These are phyloP conservation scores for Durotheca rogersii DNA, from an alignment of 495 filamentous ascomycete species.

Conservation along the genomic window DNA sequence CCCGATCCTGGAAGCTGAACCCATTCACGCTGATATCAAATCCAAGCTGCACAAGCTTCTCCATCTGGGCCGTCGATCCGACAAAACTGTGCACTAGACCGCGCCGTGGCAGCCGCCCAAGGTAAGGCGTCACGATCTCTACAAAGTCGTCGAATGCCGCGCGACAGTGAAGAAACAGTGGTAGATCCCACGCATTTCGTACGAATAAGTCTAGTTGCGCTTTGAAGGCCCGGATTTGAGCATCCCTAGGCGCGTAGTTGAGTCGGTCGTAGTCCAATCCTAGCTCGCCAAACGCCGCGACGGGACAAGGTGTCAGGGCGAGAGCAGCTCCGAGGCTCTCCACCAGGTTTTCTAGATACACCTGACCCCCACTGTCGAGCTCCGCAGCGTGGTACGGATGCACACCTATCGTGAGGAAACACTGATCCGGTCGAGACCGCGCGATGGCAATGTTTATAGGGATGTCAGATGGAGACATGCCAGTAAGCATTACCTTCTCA, in stretches of 20 bases:
- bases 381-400: conserved; percentile 70
- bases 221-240: conserved; percentile 71
- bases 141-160: conserved; percentile 71
- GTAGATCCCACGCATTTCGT: conserved; percentile 60
- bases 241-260: conserved; percentile 61
- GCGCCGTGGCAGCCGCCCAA: conserved; percentile 57
- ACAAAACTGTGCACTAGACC: conserved; percentile 79
- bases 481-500: conserved; percentile 76
- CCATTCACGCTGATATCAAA: conserved; percentile 59
- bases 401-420: conserved; percentile 71
- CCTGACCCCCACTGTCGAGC: conserved; percentile 43
- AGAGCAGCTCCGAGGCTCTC: conserved; percentile 39
- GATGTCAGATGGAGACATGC: conserved; percentile 56
- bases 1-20: conserved; percentile 65
- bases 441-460: conserved; percentile 62
- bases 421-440: conserved; percentile 23
- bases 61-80: conserved; percentile 70
- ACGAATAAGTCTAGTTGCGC: conserved; percentile 67
- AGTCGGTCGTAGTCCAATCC: conserved; percentile 82
- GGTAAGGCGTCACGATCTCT: conserved; percentile 50
- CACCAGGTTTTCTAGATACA: conserved; percentile 56
- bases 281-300: conserved; percentile 78
- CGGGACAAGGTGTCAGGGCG: conserved; percentile 51
- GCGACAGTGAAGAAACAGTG: conserved; percentile 73
- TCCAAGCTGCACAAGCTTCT: conserved; percentile 57